These are phyloP conservation scores for Ogataea hybrid DNA, from an alignment of 1,139 yeast genomes.

Conservation along the genomic window DNA sequence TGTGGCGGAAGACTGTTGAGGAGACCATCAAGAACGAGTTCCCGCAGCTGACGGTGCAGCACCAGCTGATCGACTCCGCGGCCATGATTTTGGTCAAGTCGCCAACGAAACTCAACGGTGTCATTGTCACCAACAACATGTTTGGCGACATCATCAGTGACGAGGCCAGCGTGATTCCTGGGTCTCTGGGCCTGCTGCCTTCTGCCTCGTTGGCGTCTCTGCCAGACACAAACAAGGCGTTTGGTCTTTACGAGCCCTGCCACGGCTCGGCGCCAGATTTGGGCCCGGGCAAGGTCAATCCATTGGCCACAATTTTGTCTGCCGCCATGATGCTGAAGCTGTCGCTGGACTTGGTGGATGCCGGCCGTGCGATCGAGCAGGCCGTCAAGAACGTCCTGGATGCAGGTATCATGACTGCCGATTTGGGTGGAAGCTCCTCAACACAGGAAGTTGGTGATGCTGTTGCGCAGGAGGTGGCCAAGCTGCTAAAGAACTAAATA, in stretches of 20 bases:
- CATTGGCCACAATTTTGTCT: constrained; percentile 90
- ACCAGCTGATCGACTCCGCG: constrained; percentile 96
- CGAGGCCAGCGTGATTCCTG: constrained; percentile 97
- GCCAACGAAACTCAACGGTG: constrained; percentile 89
- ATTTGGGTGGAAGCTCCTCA: constrained; percentile 74
- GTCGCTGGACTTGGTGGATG: constrained; percentile 75
- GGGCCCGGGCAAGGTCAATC: constrained; percentile 84
- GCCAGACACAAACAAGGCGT: constrained; percentile 91
- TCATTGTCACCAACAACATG: constrained; percentile 91
- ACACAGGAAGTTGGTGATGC: constrained; percentile 96
- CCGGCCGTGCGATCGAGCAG: constrained; percentile 84
- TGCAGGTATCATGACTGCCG: constrained; percentile 84
- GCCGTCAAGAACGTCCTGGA: constrained; percentile 87
- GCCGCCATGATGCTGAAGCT: constrained; percentile 97
- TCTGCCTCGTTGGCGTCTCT: constrained; percentile 94
- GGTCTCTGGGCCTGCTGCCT: constrained; percentile 92
- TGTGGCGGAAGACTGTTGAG: constrained; percentile 94
- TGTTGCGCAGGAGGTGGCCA: constrained; percentile 66
- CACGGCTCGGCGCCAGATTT: constrained; percentile 99
- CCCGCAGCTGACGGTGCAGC: constrained; percentile 82
- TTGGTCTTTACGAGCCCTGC: constrained; percentile 97
- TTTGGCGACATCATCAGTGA: constrained; percentile 98
- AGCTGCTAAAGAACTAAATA: constrained; percentile 38
- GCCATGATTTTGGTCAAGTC: constrained; percentile 94
- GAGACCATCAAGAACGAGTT: constrained; percentile 81